phyloP scores from a whole-genome alignment of 768 basidiomycete species.

The Lepiota venenata region DNA sequence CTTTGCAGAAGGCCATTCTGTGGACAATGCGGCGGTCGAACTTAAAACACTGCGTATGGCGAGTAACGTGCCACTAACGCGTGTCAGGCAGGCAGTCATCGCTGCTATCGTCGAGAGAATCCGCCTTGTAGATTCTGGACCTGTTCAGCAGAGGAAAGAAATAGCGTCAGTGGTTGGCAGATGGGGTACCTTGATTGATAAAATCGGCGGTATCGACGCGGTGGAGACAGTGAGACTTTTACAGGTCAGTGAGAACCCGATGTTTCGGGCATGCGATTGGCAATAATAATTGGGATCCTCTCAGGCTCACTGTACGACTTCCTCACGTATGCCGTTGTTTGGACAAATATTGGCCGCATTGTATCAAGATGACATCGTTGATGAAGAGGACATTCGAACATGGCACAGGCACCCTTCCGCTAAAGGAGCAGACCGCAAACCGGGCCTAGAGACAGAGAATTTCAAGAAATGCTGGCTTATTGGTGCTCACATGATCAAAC shows the following conservation, averaged over 20 bases:
- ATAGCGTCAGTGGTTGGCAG: constrained; percentile 60
- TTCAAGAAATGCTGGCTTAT: constrained; percentile 67
- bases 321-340: constrained; percentile 67
- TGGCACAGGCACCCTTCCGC: constrained; percentile 71
- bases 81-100: constrained; percentile 87
- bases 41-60: constrained; percentile 97
- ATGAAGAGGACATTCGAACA: constrained; percentile 83
- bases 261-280: not conserved
- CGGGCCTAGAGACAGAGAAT: constrained; percentile 45
- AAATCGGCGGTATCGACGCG: constrained; percentile 79
- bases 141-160: constrained; percentile 57
- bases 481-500: constrained; percentile 72
- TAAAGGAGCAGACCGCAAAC: constrained; percentile 45
- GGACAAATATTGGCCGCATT: constrained; percentile 81
- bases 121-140: constrained; percentile 53
- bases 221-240: constrained; percentile 76
- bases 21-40: constrained; percentile 92
- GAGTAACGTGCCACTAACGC: constrained; percentile 84
- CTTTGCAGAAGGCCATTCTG: constrained; percentile 85
- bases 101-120: constrained; percentile 78
- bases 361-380: constrained; percentile 91
- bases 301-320: constrained; percentile 64
- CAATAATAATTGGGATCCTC: constrained; percentile 3
- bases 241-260: constrained; percentile 49
- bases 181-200: constrained; percentile 83